Conservation (phyloP, 352 stramenopile species). For the Phytopythium boreale region DNA sequence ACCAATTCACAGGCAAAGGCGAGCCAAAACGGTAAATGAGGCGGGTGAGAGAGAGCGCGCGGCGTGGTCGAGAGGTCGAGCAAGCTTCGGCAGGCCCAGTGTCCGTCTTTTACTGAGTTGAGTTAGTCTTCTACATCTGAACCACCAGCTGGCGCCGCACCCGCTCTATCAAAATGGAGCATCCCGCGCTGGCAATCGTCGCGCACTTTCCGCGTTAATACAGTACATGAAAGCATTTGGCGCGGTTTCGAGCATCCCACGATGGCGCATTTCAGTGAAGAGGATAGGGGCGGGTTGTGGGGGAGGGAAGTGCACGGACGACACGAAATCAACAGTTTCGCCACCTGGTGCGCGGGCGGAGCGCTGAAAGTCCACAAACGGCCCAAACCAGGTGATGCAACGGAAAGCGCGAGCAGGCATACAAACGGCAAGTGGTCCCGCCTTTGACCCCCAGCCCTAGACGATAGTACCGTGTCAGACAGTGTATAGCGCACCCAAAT, state of each 20-base stretch:
- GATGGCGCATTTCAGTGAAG: neutral
- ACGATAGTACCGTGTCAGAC: neutral
- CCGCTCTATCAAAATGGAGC: neutral
- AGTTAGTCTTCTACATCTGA: neutral
- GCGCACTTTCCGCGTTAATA: neutral
- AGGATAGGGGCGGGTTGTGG: neutral
- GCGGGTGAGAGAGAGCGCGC: neutral
- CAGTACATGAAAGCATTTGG: neutral
- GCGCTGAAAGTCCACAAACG: slow-evolving; percentile 3
- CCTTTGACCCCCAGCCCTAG: neutral
- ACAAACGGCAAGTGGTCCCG: neutral
- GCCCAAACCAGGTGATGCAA: slow-evolving; percentile 2
- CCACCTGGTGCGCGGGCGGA: neutral
- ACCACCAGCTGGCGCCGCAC: neutral
- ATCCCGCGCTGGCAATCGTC: neutral
- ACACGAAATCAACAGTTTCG: neutral
- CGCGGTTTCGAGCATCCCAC: neutral
- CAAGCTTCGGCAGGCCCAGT: neutral
- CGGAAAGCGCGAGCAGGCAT: slow-evolving; percentile 1
- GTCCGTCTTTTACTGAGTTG: slow-evolving; percentile 2
- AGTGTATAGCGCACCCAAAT: neutral
- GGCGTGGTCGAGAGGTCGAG: neutral
- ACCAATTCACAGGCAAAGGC: neutral
- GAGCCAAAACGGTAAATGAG: slow-evolving; percentile 4
- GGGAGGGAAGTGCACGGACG: neutral